Percentiles rank a stretch among this genome's conserved stretches.
Evolutionary conservation across 2,329 filamentous ascomycete genomes (phyloP).

Genomic region (Clonostachys rosea): DNA sequence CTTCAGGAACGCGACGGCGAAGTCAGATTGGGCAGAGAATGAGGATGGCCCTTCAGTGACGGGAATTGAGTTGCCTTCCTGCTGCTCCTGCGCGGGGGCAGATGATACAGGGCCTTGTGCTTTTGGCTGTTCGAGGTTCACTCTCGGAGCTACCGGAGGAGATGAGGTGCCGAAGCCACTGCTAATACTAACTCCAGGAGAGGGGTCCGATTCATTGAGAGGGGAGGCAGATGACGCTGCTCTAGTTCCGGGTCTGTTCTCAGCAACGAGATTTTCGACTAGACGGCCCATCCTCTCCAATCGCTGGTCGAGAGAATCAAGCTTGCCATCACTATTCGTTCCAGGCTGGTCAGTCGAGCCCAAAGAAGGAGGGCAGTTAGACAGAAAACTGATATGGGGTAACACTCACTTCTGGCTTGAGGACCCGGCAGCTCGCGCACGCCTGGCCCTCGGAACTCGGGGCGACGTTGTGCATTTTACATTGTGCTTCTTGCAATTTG

Average conservation of each 20-base stretch:
- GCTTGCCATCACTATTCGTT: neutral
- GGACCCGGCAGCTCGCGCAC: neutral
- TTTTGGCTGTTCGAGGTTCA: too few species aligned
- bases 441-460: neutral
- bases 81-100: too few species aligned
- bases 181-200: neutral
- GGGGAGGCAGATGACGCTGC: too few species aligned
- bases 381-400: too few species aligned
- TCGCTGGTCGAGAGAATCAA: neutral
- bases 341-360: neutral
- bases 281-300: neutral
- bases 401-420: too few species aligned
- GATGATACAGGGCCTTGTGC: too few species aligned
- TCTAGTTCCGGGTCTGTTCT: neutral
- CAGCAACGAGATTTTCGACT: neutral
- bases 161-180: neutral
- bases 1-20: neutral
- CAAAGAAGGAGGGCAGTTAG: neutral
- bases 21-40: neutral
- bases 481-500: neutral
- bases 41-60: neutral
- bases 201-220: too few species aligned
- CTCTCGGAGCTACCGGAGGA: neutral
- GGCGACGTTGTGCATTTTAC: neutral
- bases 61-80: neutral